phyloP scores from a whole-genome alignment of 306 rosid genomes.

The Argentina anserina region DNA sequence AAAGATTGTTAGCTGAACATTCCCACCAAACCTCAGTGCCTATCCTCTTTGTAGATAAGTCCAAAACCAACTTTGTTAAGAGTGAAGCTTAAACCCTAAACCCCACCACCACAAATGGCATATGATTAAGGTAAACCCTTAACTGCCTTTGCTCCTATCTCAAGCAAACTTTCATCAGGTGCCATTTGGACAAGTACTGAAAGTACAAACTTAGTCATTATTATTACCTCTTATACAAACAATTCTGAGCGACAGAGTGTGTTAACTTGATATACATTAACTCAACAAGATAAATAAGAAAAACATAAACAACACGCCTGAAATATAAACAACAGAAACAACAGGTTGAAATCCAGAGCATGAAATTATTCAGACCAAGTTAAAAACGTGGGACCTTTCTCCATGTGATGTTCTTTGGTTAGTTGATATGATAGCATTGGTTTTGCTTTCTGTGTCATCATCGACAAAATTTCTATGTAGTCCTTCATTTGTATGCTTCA shows the following conservation, averaged over 20 bases:
- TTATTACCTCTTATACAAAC: neutral
- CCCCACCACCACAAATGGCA: conserved; percentile 9
- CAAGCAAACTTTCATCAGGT: conserved; percentile 20
- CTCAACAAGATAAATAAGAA: no score
- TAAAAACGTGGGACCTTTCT: conserved; percentile 26
- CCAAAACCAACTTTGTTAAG: conserved; percentile 22
- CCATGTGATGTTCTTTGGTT: conserved; percentile 16
- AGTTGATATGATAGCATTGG: conserved; percentile 24
- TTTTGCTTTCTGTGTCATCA: conserved; percentile 11
- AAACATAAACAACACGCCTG: neutral
- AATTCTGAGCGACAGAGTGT: fast-evolving
- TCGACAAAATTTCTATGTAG: neutral
- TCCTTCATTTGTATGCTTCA: conserved; percentile 4
- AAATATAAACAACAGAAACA: neutral
- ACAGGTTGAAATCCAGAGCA: conserved; percentile 29
- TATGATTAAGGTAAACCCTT: neutral
- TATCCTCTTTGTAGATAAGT: conserved; percentile 34
- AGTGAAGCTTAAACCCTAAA: conserved; percentile 12
- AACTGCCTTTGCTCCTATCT: conserved; percentile 15
- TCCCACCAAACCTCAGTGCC: conserved; percentile 37
- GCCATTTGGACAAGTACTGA: neutral
- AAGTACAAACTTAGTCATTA: neutral
- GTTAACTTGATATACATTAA: neutral
- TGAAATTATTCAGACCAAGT: conserved; percentile 12
- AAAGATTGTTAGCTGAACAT: conserved; percentile 29